Base-by-base conservation (phyloP, 2,329 filamentous ascomycete genomes). In the Aspergillus pseudoglaucus region DNA sequence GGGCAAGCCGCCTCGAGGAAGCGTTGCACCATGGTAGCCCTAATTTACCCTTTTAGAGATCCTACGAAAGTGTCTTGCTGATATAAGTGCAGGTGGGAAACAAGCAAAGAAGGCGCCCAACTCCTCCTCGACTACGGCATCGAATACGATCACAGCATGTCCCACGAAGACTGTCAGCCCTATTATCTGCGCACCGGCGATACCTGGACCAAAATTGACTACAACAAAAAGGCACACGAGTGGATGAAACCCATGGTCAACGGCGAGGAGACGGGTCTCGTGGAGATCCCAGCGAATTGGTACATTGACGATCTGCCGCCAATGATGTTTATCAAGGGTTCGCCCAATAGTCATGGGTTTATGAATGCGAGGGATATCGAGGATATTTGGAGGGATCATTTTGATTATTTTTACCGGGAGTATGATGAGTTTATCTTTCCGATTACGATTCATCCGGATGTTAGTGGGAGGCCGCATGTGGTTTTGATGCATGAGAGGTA, bases 401-500 rank as follows among this genome's bases (percentile, higher is more conserved):
- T 82, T 50, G 74, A 79, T 53, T 83, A 88, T 64, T 88, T 85
- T 58, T 89, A 88, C 61, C 74, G 84, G 37, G 84, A 88, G 64
- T 84, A 87, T 52, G 84, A 89, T 56, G 83, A 87, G 56, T 88
- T 88, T 53, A 79, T 88, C 42, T 88, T 88, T 57, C 85, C 86
- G 0, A 85, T 89, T 62, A 88, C 85, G 0, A 83, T 88, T 30
- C 85, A 89, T 63, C 85, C 85, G 0, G 85, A 89, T 59, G 83
- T 86, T 0, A 83, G 79, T 1, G 86, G 86, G 0, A 73, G 84
- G 15, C 86, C 85, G 1, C 86, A 88, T 64, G 85, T 81, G 0
- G 58, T 88, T 15, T 67, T 88, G 14, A 87, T 88, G 84, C 82
- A 88, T 54, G 83, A 88, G 66, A 75, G 82, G 75, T 80, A 65